phyloP scores from a whole-genome alignment of 2,329 filamentous ascomycete genomes.

The Podosphaera fusca region DNA sequence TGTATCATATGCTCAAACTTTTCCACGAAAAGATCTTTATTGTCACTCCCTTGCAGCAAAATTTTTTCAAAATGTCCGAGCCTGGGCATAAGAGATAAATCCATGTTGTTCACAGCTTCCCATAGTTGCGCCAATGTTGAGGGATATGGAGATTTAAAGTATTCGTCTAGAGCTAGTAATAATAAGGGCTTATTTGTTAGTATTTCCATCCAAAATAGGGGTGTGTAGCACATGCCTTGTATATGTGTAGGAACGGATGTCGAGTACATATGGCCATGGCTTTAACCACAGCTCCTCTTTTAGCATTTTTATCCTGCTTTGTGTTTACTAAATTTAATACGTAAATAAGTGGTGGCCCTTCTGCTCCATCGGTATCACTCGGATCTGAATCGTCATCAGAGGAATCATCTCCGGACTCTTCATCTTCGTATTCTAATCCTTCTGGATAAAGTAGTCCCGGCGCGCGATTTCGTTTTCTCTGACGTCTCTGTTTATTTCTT shows the following conservation, averaged over 20 bases:
- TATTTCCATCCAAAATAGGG: slow-evolving; percentile 2
- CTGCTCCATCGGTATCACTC: slow-evolving; percentile 43
- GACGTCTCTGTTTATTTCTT: slow-evolving; percentile 27
- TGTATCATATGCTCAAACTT: slow-evolving; percentile 93
- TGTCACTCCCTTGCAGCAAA: slow-evolving; percentile 72
- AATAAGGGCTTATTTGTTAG: slow-evolving; percentile 45
- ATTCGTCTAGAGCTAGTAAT: slow-evolving; percentile 78
- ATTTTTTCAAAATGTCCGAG: slow-evolving; percentile 65
- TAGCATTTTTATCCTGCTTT: slow-evolving; percentile 81
- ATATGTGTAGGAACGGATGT: slow-evolving; percentile 94
- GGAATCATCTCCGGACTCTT: slow-evolving; percentile 25
- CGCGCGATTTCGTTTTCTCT: slow-evolving; percentile 26
- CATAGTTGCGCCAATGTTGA: slow-evolving; percentile 79
- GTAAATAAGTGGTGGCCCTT: slow-evolving; percentile 85
- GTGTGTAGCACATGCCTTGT: slow-evolving; percentile 42
- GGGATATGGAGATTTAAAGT: slow-evolving; percentile 75
- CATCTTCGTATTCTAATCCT: slow-evolving; percentile 21
- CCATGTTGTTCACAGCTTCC: slow-evolving; percentile 87
- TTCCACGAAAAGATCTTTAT: slow-evolving; percentile 89
- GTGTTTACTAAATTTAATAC: slow-evolving; percentile 95
- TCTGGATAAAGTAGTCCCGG: slow-evolving; percentile 24
- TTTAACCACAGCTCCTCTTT: slow-evolving; percentile 85
- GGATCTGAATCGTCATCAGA: slow-evolving; percentile 30
- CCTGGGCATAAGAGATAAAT: slow-evolving; percentile 75
- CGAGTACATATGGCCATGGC: slow-evolving; percentile 97